Evolutionary conservation across 495 filamentous ascomycete species (phyloP).

Genomic region (Aspergillus olivimuriae): DNA sequence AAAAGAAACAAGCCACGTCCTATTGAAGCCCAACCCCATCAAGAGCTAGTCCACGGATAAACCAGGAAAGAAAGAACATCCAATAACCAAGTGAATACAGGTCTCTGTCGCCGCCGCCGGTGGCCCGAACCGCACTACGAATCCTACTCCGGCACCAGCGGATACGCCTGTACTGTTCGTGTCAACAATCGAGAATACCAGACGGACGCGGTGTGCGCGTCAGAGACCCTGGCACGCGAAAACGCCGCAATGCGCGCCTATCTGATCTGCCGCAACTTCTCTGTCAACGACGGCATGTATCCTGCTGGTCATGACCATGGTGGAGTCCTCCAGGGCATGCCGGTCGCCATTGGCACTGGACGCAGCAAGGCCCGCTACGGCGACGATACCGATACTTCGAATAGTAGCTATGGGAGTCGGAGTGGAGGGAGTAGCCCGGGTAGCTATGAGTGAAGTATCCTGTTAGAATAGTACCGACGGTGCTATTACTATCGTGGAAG

Average conservation of each 20-base stretch:
- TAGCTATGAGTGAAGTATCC: slow-evolving; percentile 32
- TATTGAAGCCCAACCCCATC: too few species aligned
- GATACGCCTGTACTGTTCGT: slow-evolving; percentile 84
- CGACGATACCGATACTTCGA: slow-evolving; percentile 42
- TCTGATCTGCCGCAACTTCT: slow-evolving; percentile 97
- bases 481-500: too few species aligned
- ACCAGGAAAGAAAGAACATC: slow-evolving; percentile 6
- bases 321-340: slow-evolving; percentile 80
- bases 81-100: slow-evolving; percentile 44
- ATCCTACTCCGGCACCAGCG: slow-evolving; percentile 56
- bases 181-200: slow-evolving; percentile 97
- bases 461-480: too few species aligned
- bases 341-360: slow-evolving; percentile 64
- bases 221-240: slow-evolving; percentile 78
- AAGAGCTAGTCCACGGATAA: too few species aligned
- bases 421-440: slow-evolving; percentile 53
- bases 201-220: slow-evolving; percentile 77
- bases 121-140: slow-evolving; percentile 94
- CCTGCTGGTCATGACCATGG: slow-evolving; percentile 63
- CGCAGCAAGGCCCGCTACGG: slow-evolving; percentile 32
- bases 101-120: slow-evolving; percentile 90
- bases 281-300: slow-evolving; percentile 92
- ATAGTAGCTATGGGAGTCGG: slow-evolving; percentile 45
- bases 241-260: slow-evolving; percentile 96
- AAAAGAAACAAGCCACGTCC: too few species aligned